Evolutionary conservation across 2,329 filamentous ascomycete species (phyloP).

Genomic region (Talaromyces sp.): DNA sequence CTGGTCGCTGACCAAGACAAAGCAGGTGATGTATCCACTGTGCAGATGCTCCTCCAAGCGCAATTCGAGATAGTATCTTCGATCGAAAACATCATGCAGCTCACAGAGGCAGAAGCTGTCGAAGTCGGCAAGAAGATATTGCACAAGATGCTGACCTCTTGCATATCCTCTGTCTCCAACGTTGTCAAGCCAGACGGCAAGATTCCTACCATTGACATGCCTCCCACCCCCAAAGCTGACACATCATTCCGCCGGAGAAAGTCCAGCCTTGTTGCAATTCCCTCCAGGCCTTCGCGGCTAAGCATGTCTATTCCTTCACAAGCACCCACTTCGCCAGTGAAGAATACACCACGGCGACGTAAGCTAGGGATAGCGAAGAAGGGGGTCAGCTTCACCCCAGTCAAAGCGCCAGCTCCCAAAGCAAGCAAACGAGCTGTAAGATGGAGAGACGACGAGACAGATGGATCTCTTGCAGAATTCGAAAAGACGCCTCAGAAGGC

Average conservation of each 20-base stretch:
- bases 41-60: constrained; percentile 80
- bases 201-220: constrained; percentile 53
- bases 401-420: constrained; percentile 56
- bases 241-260: constrained; percentile 72
- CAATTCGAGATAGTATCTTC: constrained; percentile 90
- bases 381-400: constrained; percentile 74
- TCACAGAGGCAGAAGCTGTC: constrained; percentile 81
- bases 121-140: constrained; percentile 74
- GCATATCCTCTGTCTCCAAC: constrained; percentile 70
- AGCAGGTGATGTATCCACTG: constrained; percentile 68
- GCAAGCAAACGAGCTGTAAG: constrained; percentile 76
- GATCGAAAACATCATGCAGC: constrained; percentile 73
- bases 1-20: constrained; percentile 83
- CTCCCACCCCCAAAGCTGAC: constrained; percentile 67
- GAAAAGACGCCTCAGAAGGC: constrained; percentile 80
- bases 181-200: constrained; percentile 86
- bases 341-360: constrained; percentile 75
- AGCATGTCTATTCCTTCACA: constrained; percentile 32
- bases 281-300: constrained; percentile 28
- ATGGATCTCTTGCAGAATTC: constrained; percentile 83
- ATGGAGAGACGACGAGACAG: constrained; percentile 88
- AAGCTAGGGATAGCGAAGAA: constrained; percentile 64
- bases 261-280: constrained; percentile 38
- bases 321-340: constrained; percentile 60
- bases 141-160: constrained; percentile 71